Base-by-base conservation (phyloP, 306 rosid genomes). In the Quercus mongolica region DNA sequence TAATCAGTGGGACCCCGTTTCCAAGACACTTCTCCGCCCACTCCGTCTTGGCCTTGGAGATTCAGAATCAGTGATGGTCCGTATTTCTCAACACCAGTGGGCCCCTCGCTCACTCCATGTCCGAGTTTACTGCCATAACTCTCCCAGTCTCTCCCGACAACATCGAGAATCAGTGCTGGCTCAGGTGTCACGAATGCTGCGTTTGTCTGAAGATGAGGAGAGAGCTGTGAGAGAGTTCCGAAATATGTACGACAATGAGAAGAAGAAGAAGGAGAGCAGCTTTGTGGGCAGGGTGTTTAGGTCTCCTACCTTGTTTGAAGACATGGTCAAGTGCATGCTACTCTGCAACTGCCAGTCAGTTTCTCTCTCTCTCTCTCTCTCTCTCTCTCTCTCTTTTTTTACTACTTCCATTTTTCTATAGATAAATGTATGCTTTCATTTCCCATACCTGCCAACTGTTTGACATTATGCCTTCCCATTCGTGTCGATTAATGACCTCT, bases 301-400 rank as follows among this genome's bases (percentile, higher is more conserved):
- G 83, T 86, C 89, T 57, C 88, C 91, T 51, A 70, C 89, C 1
- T 74, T 88, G 76, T 88, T 86, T 52, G 91, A 88, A 85, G 91
- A 88, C 54, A 86, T 88, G 91, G 86, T 88, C 31, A 88, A 88
- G 78, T 88, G 91, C 75, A 74, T 88, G 7, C 88, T 88, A 8
- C 91, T 88, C 69, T 88, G 89, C 52, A 86, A 86, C 72, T 86
- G 89, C 76, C 81, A 79, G 89, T 88, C 64, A 85, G 86, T 62
- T 3, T 46, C 49, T 62, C 4, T 46, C 31, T 62, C 41, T 6
- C 33, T 46, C 49, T 62, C 4, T 46, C 31, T 62, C 41, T 6
- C 33, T 35, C 21, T 21, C 41, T 6, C 33, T 31, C 30, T 62
- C 41, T 6, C 33, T 31, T 0, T 30, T 6, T 35, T 35, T 35